Conservation (phyloP, 192 early-diverging fungal genomes). For the Backusella mclennaniae region DNA sequence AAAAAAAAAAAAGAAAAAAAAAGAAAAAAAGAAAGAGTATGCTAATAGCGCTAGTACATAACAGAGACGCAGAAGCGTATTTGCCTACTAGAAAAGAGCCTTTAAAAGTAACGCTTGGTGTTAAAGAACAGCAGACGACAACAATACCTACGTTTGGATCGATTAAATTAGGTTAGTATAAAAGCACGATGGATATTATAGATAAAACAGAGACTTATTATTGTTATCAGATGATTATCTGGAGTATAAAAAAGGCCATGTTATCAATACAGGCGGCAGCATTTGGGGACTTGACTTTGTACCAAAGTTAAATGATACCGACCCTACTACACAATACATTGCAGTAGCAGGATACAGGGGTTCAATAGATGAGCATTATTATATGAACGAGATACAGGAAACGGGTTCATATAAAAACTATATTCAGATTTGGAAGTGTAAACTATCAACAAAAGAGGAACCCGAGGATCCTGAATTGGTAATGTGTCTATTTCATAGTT, state of each 20-base stretch:
- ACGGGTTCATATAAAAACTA: slow-evolving; percentile 13
- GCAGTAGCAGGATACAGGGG: slow-evolving; percentile 38
- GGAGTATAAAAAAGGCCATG: slow-evolving; percentile 22
- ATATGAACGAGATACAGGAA: slow-evolving; percentile 14
- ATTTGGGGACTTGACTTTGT: slow-evolving; percentile 41
- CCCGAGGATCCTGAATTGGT: slow-evolving; percentile 27
- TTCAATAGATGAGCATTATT: slow-evolving; percentile 21
- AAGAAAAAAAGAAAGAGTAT: neutral
- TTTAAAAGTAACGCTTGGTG: slow-evolving; percentile 1
- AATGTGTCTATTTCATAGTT: slow-evolving; percentile 42
- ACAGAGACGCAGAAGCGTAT: slow-evolving; percentile 14
- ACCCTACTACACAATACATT: slow-evolving; percentile 35
- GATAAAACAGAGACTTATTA: neutral
- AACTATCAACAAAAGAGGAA: neutral
- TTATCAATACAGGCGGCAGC: slow-evolving; percentile 37
- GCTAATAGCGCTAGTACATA: neutral
- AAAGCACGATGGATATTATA: no score
- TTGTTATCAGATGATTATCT: slow-evolving; percentile 14
- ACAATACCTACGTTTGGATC: neutral
- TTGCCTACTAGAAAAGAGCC: neutral
- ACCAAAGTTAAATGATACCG: slow-evolving; percentile 17
- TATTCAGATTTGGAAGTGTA: slow-evolving; percentile 44
- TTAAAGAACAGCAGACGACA: neutral
- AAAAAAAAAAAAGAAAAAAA: neutral
- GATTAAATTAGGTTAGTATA: slow-evolving; percentile 4